Conservation (phyloP, 306 rosid genomes). For the Senna tora region DNA sequence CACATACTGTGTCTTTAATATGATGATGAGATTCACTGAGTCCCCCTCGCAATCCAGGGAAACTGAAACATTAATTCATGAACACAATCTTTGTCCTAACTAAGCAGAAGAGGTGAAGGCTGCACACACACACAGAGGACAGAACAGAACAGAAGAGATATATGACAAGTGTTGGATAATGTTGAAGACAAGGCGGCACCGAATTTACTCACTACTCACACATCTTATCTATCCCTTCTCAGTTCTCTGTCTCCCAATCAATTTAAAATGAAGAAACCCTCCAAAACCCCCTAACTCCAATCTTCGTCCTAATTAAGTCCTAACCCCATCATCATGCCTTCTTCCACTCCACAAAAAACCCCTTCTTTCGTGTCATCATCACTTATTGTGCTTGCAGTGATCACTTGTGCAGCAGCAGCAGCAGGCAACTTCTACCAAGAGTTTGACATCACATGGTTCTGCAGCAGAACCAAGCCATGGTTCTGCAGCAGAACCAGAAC, state of each 20-base stretch:
- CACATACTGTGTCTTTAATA: not conserved
- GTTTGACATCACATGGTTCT: conserved; percentile 41
- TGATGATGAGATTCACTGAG: not conserved
- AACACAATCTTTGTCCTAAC: no score
- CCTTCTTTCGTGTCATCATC: not conserved
- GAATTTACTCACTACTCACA: not conserved
- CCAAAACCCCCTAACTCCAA: not conserved
- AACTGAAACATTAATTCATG: not conserved
- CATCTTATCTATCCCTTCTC: no score
- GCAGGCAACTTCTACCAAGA: conserved; percentile 38
- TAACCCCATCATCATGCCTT: not conserved
- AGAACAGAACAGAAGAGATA: not conserved
- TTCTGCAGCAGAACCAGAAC: no score
- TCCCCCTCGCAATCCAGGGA: not conserved
- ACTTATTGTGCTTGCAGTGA: not conserved
- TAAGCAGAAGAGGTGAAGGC: not conserved
- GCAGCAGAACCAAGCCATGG: no score
- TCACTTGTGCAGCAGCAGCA: no score
- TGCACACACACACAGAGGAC: no score
- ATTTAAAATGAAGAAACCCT: not conserved
- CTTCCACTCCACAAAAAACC: not conserved
- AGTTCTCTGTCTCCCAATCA: not conserved
- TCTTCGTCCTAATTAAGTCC: not conserved
- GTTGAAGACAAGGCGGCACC: not conserved
- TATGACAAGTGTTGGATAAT: not conserved